Evolutionary conservation across 2,329 filamentous ascomycete genomes (phyloP), one percentile per base, ranked within the genome.

Genomic region (Chaetothyriales sp.): DNA sequence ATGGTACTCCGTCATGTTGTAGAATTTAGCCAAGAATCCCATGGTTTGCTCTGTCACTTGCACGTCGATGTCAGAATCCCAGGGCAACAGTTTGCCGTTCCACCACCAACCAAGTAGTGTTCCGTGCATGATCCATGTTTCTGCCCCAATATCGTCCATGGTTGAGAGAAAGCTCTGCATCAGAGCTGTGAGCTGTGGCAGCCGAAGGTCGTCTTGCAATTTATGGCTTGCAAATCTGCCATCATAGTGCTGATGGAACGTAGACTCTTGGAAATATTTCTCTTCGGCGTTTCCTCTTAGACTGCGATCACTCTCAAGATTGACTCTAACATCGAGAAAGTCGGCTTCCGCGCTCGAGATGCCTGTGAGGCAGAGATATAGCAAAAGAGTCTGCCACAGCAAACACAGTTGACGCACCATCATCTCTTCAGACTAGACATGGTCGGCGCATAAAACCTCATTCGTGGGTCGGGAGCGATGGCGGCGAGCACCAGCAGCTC

Each of bases 101-200:
- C 78, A 82, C 73, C 75, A 81, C 78, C 78, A 81, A 37, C 77
- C 76, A 15, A 81, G 66, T 43, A 82, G 65, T 5, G 74, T 76
- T 10, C 78, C 78, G 58, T 82, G 78, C 75, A 81, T 80, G 52
- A 82, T 74, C 78, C 78, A 82, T 7, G 78, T 81, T 57, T 79
- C 74, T 3, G 73, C 73, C 13, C 76, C 73, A 29, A 81, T 70
- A 48, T 74, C 69, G 44, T 70, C 65, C 77, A 81, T 81, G 5
- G 75, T 76, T 1, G 68, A 65, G 2, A 80, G 67, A 58, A 81
- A 81, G 1, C 76, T 74, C 57, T 73, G 73, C 54, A 80, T 69
- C 37, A 81, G 66, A 1, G 71, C 66, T 18, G 69, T 71, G 18
- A 81, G 69, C 53, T 77, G 69, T 13, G 66, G 63, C 19, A 67